Evolutionary conservation across 768 basidiomycete genomes (phyloP).

Genomic region (Tylopilus sp.): DNA sequence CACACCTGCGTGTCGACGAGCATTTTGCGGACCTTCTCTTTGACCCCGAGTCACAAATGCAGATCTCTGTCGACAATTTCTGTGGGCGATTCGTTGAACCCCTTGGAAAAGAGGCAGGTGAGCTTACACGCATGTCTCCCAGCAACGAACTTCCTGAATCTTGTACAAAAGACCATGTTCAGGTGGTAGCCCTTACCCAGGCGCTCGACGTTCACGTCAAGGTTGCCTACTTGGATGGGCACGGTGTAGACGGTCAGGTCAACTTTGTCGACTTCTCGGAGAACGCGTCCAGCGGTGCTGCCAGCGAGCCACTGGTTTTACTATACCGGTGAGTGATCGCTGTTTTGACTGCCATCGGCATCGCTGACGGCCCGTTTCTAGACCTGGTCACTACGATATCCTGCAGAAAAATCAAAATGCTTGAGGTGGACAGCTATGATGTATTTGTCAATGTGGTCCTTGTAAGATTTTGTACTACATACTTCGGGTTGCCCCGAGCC

Average conservation of each 20-base stretch:
- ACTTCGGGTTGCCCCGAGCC: no score
- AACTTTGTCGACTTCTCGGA: constrained; percentile 67
- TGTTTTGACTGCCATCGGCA: neutral
- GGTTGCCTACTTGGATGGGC: constrained; percentile 81
- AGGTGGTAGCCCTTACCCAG: constrained; percentile 72
- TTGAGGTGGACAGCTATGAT: constrained; percentile 5
- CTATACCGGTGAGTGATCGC: constrained; percentile 62
- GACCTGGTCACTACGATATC: constrained; percentile 90
- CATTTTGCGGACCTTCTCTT: constrained; percentile 69
- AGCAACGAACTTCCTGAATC: neutral
- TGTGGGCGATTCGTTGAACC: constrained; percentile 78
- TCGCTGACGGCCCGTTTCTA: constrained; percentile 25
- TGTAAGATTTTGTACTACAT: no score
- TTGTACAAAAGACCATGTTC: constrained; percentile 63
- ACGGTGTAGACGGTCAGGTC: constrained; percentile 44
- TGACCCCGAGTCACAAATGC: constrained; percentile 65
- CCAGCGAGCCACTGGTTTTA: constrained; percentile 62
- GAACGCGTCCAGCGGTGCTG: constrained; percentile 38
- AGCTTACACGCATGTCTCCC: neutral
- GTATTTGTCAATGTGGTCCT: constrained; percentile 1
- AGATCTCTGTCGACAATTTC: constrained; percentile 58
- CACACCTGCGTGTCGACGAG: constrained; percentile 56
- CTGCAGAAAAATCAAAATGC: constrained; percentile 12
- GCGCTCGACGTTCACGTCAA: constrained; percentile 65
- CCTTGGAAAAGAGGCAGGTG: constrained; percentile 74